Evolutionary conservation across 148 eudicot species (phyloP).

Genomic region (Selenicereus undatus): DNA sequence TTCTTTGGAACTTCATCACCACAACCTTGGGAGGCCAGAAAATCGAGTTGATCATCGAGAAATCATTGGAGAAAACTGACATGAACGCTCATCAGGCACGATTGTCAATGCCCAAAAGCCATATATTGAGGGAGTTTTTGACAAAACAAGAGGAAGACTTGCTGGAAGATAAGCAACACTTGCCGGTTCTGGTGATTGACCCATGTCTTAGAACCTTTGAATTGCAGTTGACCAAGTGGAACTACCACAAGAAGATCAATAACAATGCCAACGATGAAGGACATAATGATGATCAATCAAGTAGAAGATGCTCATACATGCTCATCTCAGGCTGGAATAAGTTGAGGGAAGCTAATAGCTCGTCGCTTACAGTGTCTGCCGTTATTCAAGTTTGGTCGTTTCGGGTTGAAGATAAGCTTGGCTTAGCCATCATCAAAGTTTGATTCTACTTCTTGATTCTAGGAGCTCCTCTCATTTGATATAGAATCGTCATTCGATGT

Average conservation of each 20-base stretch:
- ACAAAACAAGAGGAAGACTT: neutral
- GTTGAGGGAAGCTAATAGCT: neutral
- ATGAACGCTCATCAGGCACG: neutral
- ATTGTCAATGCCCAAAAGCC: neutral
- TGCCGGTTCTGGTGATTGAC: neutral
- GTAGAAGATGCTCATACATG: neutral
- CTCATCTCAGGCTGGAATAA: neutral
- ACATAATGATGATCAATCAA: neutral
- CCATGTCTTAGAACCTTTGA: neutral
- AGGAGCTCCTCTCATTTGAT: no score
- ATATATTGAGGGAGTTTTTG: neutral
- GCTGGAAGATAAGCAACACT: neutral
- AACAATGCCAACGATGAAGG: no score
- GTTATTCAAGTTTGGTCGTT: neutral
- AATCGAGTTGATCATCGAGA: neutral
- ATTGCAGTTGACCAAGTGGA: neutral
- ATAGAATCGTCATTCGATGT: no score
- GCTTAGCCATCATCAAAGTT: neutral
- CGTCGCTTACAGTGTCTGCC: neutral
- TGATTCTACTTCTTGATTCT: neutral
- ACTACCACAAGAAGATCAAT: neutral
- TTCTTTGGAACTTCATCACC: neutral
- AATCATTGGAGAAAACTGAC: neutral
- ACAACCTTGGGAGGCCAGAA: neutral
- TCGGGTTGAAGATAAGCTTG: neutral